Conservation (phyloP, 331 rosid species). For the Pyracantha coccinea region DNA sequence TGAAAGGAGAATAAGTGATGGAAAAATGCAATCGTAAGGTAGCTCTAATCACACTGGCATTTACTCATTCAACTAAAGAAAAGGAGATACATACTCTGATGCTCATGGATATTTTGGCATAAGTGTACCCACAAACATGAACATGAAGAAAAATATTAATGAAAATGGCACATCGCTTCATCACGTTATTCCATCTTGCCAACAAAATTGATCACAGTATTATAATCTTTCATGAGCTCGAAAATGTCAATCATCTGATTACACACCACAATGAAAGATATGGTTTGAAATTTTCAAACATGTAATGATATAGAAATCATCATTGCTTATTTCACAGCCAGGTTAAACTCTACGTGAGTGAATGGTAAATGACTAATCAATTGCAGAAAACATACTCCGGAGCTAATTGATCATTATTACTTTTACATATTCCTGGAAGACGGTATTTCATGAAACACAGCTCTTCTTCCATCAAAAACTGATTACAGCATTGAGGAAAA, state of each 20-base stretch:
- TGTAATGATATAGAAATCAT: neutral
- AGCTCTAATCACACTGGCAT: neutral
- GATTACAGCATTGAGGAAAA: neutral
- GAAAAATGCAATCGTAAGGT: neutral
- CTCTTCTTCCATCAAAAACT: neutral
- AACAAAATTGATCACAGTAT: neutral
- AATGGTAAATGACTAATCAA: neutral
- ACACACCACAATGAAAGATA: neutral
- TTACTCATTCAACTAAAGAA: neutral
- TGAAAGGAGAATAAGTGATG: conserved; percentile 6
- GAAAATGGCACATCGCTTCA: neutral
- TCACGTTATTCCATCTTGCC: neutral
- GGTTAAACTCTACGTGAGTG: neutral
- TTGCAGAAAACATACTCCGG: neutral
- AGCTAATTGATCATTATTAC: neutral
- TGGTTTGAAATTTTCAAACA: neutral
- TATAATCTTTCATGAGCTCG: neutral
- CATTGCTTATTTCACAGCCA: neutral
- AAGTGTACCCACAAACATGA: neutral
- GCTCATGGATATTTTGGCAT: neutral
- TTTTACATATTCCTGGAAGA: neutral
- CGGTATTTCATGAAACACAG: neutral
- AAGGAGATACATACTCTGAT: neutral
- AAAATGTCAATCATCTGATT: neutral
- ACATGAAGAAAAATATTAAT: neutral